Base-by-base conservation (phyloP, 2,329 filamentous ascomycete genomes). In the Orbilia ellipsospora region DNA sequence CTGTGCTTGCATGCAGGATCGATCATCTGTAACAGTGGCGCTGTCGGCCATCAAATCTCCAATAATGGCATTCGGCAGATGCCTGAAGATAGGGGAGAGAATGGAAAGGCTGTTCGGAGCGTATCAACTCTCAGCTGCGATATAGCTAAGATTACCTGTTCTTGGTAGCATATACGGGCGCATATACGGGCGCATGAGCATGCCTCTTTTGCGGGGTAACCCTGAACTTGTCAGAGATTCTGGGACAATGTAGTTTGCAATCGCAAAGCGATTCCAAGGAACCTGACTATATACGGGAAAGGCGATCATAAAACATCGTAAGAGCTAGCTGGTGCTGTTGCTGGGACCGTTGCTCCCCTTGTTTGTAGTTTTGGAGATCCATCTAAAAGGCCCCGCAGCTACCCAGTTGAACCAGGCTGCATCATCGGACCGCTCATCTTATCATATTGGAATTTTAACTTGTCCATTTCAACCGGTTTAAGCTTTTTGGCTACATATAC, bases 121-220 rank as follows among this genome's bases (percentile, higher is more conserved):
- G 44, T 52, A 52, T 52, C 48, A 5, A 18, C n/a, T 20, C 20
- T n/a, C 50, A 52, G 15, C 1, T 23, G 12, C 50, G 15, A 12
- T n/a, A 48, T 48, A 36, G 31, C 31, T 6, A 36, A 36, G 31
- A 10, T 23, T 36, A 36, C 5, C 10, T 36, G 31, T 36, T 2
- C 31, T 36, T 15, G 26, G 51, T 42, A 31, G 54, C 45, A 36
- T 55, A 36, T 48, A 61, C 36, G 51, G 40, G 48, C 51, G 26
- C 65, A 70, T 42, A 45, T 63, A 42, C 26, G 36, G 59, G 40
- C 55, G 55, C 40, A 18, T 61, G 26, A 66, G 66, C 61, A 74
- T 67, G 63, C 70, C 70, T 74, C 64, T 69, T 74, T 69, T 69
- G 72, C 72, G 72, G 72, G 72, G 72, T 75, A 75, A 54, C 55